Base-by-base conservation (phyloP, 2,329 filamentous ascomycete species). In the Penicillium sp. region DNA sequence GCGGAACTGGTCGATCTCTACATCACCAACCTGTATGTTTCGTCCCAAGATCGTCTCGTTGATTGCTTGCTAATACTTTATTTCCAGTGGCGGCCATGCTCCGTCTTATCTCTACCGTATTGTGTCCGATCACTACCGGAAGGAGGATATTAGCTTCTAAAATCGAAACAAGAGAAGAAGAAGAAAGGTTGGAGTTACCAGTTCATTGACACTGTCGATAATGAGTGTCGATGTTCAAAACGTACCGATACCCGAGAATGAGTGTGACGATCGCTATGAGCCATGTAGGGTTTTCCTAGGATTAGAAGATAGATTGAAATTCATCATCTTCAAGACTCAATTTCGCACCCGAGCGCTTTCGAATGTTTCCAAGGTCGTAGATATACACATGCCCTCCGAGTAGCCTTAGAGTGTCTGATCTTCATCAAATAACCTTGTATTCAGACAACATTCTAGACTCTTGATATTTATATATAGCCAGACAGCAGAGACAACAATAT, bases 11-110 rank as follows among this genome's bases (percentile, higher is more conserved):
- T 79, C 23, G 63, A 74, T 53, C 69, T 74, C 43, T 73, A 74
- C 67, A 89, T 95, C 59, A 95, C 89, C 15, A 95, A 95, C 60
- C 70, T 90, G 81, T 87, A 74, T 77, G 82, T 78, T 29, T 18
- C 12, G 12, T 28, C 12, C 1, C 4, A 5, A 9, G 10, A 6
- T 23, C 6, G 3, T 4, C 32, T 31, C 33, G 32, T 12, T 39
- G 23, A 20, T 39, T 25, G 29, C 2, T 8, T 48, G 42, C 49
- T 62, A 51, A 56, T 59, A 58, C 35, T 50, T 45, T 43, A 32
- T 45, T 46, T 29, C 23, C 55, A 81, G 78, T 57, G 81, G 82
- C 42, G 81, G 80, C 10, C 80, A 83, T 69, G 81, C 82, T 15
- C 82, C 82, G 33, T 81, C 79, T 48, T 84, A 82, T 66, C 72